phyloP scores from a whole-genome alignment of 495 filamentous ascomycete species.

The Aspergillus indologenus region DNA sequence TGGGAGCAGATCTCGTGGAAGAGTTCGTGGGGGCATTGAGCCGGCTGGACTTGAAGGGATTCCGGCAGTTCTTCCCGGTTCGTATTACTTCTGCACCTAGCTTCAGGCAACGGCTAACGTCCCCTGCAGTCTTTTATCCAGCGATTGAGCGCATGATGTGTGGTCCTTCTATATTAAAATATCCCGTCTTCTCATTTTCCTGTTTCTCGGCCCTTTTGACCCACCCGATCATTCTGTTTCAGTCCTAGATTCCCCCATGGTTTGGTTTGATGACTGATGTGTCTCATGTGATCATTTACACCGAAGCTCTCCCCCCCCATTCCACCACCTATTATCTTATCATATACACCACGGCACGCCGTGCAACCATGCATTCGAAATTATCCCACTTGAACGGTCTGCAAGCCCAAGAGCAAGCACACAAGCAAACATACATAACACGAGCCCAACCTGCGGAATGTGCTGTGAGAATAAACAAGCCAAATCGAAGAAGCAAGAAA shows the following conservation, averaged over 20 bases:
- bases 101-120: neutral
- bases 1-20: slow-evolving; percentile 48
- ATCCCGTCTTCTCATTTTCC: slow-evolving; percentile 20
- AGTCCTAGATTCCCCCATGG: slow-evolving; percentile 43
- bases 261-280: slow-evolving; percentile 32
- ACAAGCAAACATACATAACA: neutral
- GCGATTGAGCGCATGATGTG: slow-evolving; percentile 44
- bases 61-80: slow-evolving; percentile 55
- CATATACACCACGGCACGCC: neutral
- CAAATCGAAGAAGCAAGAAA: neutral
- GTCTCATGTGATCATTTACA: slow-evolving; percentile 12
- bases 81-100: slow-evolving; percentile 10
- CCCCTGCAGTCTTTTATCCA: slow-evolving; percentile 43
- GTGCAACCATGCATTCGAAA: neutral
- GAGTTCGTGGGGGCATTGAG: slow-evolving; percentile 55
- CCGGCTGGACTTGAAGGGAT: slow-evolving; percentile 49
- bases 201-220: slow-evolving; percentile 15
- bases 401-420: neutral
- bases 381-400: neutral
- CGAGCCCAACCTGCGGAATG: neutral
- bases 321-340: neutral
- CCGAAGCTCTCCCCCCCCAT: slow-evolving; percentile 5
- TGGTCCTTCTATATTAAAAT: slow-evolving; percentile 7
- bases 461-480: neutral
- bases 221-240: slow-evolving; percentile 15